Base-by-base conservation (phyloP, 108 stramenopile genomes). In the Cyclostephanos invisitatus region DNA sequence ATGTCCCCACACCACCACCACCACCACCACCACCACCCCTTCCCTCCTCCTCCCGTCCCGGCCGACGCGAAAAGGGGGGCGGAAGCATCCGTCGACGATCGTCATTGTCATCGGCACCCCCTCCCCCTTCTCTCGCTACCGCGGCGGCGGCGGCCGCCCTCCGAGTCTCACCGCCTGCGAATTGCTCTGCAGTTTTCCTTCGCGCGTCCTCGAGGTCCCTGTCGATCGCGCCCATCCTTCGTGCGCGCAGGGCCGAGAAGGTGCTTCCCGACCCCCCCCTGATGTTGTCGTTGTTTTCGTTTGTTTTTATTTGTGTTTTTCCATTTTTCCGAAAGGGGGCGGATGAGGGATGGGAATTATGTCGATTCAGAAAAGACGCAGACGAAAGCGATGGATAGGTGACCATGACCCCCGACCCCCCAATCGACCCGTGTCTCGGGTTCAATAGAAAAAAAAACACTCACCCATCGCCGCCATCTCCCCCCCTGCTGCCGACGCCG, bases 191-290 rank as follows among this genome's bases (percentile, higher is more conserved):
- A 1, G 80, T 72, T 24, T 60, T 70, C 25, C 64, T 46, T 22
- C 75, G 69, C 25, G 71, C 75, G 11, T 66, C 63, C 47, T 77
- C 63, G 22, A 77, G 47, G 59, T 77, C 80, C 22, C 64, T 47
- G 35, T 76, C 67, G 62, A 76, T 56, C 38, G 62, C 70, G 11
- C 70, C 75, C 36, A 48, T 55, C 5, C 80, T 53, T 38, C 64
- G 64, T 15, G 75, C 75, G 62, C 55, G 75, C 51, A 77, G 58
- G 40, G 61, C 75, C 62, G 75, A 69, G 40, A 77, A 81, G 42
- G 68, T 64, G 29, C 46, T 64, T 0, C 58, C 68, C 20, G 58
- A 42, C 58, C 53, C 69, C 35, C 42, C 73, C 22, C 28, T 59
- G 40, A 20, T 11, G 54, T 5, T 12, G 49, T 27, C 51, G 20